Evolutionary conservation across 1,139 yeast species (phyloP).

Genomic region (Debaryomyces robertsiae): DNA sequence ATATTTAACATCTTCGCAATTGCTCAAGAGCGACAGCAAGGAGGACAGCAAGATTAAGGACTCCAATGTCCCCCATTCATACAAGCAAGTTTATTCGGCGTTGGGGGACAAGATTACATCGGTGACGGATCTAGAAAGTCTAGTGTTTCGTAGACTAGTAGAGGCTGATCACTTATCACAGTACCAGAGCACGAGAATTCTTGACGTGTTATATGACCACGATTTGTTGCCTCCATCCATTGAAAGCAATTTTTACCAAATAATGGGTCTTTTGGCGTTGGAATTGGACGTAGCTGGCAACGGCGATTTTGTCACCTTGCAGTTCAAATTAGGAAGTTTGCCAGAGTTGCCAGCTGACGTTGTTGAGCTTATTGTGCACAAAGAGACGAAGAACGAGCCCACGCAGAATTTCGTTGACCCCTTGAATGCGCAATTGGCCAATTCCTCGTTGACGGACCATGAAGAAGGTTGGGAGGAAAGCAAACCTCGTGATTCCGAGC

Average conservation of each 20-base stretch:
- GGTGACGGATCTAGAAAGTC: conserved; percentile 35
- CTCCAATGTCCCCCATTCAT: conserved; percentile 18
- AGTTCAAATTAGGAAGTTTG: conserved; percentile 36
- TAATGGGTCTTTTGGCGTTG: conserved; percentile 43
- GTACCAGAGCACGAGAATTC: conserved; percentile 36
- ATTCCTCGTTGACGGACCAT: conserved; percentile 11
- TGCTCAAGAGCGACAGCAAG: neutral
- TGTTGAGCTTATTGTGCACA: conserved; percentile 21
- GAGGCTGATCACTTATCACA: conserved; percentile 30
- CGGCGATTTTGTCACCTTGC: conserved; percentile 48
- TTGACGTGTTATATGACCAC: conserved; percentile 43
- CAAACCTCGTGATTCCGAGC: conserved; percentile 2
- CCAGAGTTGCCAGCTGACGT: conserved; percentile 37
- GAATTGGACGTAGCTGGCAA: conserved; percentile 44
- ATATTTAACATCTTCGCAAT: conserved; percentile 32
- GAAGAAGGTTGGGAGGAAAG: conserved; percentile 11
- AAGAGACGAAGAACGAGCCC: conserved; percentile 12
- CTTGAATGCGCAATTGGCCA: conserved; percentile 21
- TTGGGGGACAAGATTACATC: conserved; percentile 25
- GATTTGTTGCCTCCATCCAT: conserved; percentile 35
- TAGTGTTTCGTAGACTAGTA: conserved; percentile 32
- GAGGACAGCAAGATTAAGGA: neutral
- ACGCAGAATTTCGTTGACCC: conserved; percentile 21
- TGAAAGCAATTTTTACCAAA: conserved; percentile 34
- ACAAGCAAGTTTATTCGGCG: conserved; percentile 22